A percentile compares a stretch with the other conserved stretches of the same genome.
Evolutionary conservation across 2,329 filamentous ascomycete species (phyloP).

Genomic region (Ceratocystis lukuohia): DNA sequence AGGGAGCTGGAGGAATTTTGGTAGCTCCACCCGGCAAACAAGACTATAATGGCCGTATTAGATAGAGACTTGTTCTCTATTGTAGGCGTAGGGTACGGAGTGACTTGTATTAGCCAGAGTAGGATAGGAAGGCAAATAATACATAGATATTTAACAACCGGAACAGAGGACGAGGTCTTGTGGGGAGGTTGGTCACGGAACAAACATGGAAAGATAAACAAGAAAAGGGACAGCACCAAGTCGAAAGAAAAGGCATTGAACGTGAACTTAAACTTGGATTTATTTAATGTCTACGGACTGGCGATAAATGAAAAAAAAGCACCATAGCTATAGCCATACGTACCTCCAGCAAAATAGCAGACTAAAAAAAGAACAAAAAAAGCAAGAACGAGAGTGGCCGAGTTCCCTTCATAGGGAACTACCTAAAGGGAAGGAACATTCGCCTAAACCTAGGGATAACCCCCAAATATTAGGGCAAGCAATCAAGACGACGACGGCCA

Average conservation of each 20-base stretch:
- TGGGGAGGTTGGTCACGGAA: too few species aligned
- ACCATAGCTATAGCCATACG: too few species aligned
- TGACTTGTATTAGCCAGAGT: neutral
- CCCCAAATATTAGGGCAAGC: neutral
- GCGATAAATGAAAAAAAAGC: too few species aligned
- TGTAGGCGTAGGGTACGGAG: neutral
- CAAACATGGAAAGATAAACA: too few species aligned
- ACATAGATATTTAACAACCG: neutral
- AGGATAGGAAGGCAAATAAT: neutral
- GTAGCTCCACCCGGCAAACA: neutral
- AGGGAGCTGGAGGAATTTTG: neutral
- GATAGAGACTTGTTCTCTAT: too few species aligned
- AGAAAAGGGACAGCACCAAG: too few species aligned
- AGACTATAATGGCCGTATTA: neutral
- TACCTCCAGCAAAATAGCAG: neutral
- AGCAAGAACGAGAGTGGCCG: neutral
- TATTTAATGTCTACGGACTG: too few species aligned
- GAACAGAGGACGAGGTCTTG: neutral
- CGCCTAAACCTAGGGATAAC: conserved; percentile 5
- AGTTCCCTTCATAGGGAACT: neutral
- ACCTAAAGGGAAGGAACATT: neutral
- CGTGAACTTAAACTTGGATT: too few species aligned
- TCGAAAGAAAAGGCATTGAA: too few species aligned
- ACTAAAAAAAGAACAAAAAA: neutral
- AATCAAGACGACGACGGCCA: neutral